A percentile compares a stretch with the other conserved stretches of the same genome.
Conservation (phyloP, 495 filamentous ascomycete species). For the Tuber borchii region DNA sequence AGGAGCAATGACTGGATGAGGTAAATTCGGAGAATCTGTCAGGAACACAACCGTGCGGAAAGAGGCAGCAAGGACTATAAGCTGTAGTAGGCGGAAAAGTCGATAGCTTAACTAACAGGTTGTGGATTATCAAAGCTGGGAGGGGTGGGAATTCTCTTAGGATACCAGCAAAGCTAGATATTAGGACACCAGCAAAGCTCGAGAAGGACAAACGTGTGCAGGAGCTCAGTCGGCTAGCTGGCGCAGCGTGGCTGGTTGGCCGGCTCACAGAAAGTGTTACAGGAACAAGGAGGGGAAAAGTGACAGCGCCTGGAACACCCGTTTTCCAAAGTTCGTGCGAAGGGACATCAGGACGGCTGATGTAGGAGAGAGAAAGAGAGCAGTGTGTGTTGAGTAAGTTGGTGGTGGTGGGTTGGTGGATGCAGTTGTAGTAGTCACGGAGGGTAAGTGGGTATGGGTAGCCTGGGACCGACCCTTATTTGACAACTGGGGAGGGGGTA, state of each 20-base stretch:
- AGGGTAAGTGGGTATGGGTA: not conserved
- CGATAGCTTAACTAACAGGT: conserved; percentile 40
- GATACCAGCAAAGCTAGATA: conserved; percentile 26
- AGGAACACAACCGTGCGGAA: conserved; percentile 40
- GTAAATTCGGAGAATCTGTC: conserved; percentile 42
- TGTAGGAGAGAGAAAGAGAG: not conserved
- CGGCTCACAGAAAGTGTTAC: conserved; percentile 13
- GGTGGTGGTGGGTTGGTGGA: too few species aligned
- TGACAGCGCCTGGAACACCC: conserved; percentile 16
- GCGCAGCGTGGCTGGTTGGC: conserved; percentile 30
- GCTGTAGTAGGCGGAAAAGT: conserved; percentile 39
- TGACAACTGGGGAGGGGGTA: conserved; percentile 11
- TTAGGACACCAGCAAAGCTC: too few species aligned
- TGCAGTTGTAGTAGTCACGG: not conserved
- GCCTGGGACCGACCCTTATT: conserved; percentile 18
- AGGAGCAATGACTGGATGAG: conserved; percentile 38
- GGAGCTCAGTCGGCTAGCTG: conserved; percentile 34
- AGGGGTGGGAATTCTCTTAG: conserved; percentile 15
- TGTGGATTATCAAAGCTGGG: conserved; percentile 37
- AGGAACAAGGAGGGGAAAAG: conserved; percentile 8
- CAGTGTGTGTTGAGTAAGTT: not conserved
- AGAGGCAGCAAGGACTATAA: conserved; percentile 42
- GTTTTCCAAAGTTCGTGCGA: conserved; percentile 21
- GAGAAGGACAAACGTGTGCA: conserved; percentile 24
- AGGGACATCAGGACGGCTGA: conserved; percentile 31